Percentiles rank a stretch among this genome's conserved stretches.
Evolutionary conservation across 495 filamentous ascomycete species (phyloP).

Genomic region (Penicillium arizonense): DNA sequence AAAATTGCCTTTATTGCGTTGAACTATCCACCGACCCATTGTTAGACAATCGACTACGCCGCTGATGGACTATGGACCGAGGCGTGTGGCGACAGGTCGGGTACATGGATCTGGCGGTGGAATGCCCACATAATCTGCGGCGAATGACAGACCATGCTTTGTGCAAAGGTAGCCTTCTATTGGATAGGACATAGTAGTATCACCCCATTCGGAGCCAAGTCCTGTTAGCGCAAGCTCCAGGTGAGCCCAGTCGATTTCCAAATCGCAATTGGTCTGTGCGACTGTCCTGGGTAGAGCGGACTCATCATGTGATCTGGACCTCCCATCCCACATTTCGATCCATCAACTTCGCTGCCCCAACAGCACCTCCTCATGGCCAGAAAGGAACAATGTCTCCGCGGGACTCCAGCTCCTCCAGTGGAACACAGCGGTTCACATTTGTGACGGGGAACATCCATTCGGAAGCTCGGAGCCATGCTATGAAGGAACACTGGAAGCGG

Average conservation of each 20-base stretch:
- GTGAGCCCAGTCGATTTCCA: background rate
- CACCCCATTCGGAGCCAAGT: background rate
- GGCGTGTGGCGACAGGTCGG: background rate
- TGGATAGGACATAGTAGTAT: background rate
- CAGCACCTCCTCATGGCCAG: background rate
- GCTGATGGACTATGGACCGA: background rate
- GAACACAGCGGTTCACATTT: conserved; percentile 15
- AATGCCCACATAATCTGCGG: background rate
- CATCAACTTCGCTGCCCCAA: background rate
- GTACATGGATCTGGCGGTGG: background rate
- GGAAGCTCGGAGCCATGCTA: conserved; percentile 26
- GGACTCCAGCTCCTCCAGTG: conserved; percentile 4
- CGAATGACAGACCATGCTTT: background rate
- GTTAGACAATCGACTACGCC: background rate
- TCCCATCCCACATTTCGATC: background rate
- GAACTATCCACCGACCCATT: too few species aligned
- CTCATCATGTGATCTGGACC: background rate
- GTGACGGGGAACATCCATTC: conserved; percentile 16
- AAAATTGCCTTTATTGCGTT: background rate
- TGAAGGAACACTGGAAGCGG: conserved; percentile 26
- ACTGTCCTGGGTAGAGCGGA: too few species aligned
- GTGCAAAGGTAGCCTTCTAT: background rate
- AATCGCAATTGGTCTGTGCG: background rate
- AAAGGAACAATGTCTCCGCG: conserved; percentile 6
- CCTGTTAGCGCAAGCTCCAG: background rate